Conservation (phyloP, 2,329 filamentous ascomycete genomes). For the Botrytis squamosa region DNA sequence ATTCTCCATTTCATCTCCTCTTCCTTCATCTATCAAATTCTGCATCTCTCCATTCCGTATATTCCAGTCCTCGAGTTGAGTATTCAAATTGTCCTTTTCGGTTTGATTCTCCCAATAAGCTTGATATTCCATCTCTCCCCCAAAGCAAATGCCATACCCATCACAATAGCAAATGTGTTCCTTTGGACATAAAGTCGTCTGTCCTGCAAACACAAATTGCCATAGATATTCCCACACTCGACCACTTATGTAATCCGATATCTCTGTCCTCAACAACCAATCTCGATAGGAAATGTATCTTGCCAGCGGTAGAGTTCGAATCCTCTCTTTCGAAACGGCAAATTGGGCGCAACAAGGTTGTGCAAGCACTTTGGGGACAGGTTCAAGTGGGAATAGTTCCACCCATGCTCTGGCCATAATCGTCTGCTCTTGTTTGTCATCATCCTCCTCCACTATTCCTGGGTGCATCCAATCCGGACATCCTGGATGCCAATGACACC, state of each 20-base stretch:
- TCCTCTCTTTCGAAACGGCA: slow-evolving; percentile 54
- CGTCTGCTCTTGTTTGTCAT: slow-evolving; percentile 9
- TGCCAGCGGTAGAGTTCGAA: slow-evolving; percentile 48
- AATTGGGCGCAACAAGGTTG: slow-evolving; percentile 65
- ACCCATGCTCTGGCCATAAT: slow-evolving; percentile 41
- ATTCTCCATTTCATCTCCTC: background rate
- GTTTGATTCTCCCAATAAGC: slow-evolving; percentile 13
- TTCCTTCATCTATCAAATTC: slow-evolving; percentile 7
- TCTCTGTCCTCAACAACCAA: slow-evolving; percentile 57
- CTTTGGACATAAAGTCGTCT: slow-evolving; percentile 36
- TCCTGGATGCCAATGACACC: slow-evolving; percentile 58
- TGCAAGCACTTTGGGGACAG: slow-evolving; percentile 50
- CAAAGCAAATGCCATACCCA: slow-evolving; percentile 39
- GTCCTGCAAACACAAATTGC: slow-evolving; percentile 62
- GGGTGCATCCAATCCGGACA: slow-evolving; percentile 52
- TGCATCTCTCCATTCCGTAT: background rate
- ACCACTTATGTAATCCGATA: slow-evolving; percentile 55
- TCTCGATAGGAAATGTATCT: slow-evolving; percentile 58
- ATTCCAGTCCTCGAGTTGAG: slow-evolving; percentile 7
- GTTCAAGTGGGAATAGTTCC: slow-evolving; percentile 31
- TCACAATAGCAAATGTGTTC: slow-evolving; percentile 39
- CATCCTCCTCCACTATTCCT: slow-evolving; percentile 15
- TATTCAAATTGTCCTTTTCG: background rate
- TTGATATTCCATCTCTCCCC: slow-evolving; percentile 32
- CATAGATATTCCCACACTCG: slow-evolving; percentile 64